phyloP scores from a whole-genome alignment of 208 protist species.

The Polymyxa betae region DNA sequence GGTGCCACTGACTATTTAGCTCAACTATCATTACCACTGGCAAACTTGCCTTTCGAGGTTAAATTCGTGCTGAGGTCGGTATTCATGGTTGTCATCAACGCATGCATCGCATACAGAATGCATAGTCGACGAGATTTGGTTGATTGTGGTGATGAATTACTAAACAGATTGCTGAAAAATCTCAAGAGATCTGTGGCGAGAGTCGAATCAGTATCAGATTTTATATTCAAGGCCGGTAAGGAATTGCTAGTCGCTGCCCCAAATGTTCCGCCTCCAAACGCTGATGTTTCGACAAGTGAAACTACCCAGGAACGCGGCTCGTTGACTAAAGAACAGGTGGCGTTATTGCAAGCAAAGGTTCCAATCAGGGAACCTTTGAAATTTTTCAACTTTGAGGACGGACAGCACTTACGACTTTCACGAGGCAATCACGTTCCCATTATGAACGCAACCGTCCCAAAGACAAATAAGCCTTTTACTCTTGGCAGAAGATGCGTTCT shows the following conservation, averaged over 20 bases:
- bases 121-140: not conserved
- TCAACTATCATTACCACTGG: not conserved
- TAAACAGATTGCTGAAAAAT: not conserved
- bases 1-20: constrained; percentile 10
- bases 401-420: not conserved
- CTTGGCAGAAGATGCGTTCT: not conserved
- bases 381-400: not conserved
- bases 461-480: not conserved
- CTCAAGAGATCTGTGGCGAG: not conserved
- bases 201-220: not conserved
- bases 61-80: constrained; percentile 2
- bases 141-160: not conserved
- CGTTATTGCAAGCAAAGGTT: not conserved
- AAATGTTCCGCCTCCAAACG: not conserved
- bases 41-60: constrained; percentile 24
- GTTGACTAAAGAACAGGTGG: not conserved
- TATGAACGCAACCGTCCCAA: not conserved
- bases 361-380: not conserved
- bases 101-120: not conserved
- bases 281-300: not conserved
- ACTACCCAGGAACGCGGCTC: not conserved
- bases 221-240: not conserved
- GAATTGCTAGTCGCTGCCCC: not conserved
- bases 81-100: not conserved
- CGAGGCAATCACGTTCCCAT: not conserved